phyloP scores from a whole-genome alignment of 306 rosid genomes.

The Prunus padus region DNA sequence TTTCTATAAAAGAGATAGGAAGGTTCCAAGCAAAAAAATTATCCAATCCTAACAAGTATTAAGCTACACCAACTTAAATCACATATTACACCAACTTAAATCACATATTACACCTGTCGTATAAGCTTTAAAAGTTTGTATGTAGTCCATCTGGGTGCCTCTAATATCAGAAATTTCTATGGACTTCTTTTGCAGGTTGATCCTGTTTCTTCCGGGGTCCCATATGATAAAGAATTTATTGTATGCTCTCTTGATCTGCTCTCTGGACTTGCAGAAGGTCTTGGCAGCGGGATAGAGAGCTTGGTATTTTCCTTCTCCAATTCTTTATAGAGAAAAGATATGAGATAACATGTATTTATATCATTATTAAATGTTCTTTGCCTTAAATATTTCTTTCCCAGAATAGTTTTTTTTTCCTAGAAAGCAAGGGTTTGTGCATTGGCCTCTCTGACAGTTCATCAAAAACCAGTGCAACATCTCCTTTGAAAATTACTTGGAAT shows the following conservation, averaged over 20 bases:
- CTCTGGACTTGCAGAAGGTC: conserved; percentile 98
- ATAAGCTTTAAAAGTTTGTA: neutral
- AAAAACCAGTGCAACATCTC: neutral
- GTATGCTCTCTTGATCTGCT: conserved; percentile 97
- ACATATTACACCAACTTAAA: neutral
- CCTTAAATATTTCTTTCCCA: conserved; percentile 23
- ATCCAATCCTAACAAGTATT: neutral
- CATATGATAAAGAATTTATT: conserved; percentile 87
- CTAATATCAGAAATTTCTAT: conserved; percentile 13
- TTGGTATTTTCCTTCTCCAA: conserved; percentile 57
- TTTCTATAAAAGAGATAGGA: neutral
- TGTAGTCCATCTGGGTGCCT: neutral
- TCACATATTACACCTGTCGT: neutral
- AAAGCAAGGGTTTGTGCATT: conserved; percentile 1
- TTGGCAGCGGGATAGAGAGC: conserved; percentile 98
- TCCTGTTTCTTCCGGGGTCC: conserved; percentile 78
- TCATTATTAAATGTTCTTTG: conserved; percentile 7
- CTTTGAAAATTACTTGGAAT: neutral
- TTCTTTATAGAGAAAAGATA: neutral
- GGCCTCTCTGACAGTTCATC: neutral
- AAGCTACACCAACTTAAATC: neutral
- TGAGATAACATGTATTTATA: conserved; percentile 2
- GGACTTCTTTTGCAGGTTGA: conserved; percentile 64
- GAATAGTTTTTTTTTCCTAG: neutral
- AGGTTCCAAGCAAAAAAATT: neutral